phyloP scores from a whole-genome alignment of 495 filamentous ascomycete genomes.

The Penicillium coffeae region DNA sequence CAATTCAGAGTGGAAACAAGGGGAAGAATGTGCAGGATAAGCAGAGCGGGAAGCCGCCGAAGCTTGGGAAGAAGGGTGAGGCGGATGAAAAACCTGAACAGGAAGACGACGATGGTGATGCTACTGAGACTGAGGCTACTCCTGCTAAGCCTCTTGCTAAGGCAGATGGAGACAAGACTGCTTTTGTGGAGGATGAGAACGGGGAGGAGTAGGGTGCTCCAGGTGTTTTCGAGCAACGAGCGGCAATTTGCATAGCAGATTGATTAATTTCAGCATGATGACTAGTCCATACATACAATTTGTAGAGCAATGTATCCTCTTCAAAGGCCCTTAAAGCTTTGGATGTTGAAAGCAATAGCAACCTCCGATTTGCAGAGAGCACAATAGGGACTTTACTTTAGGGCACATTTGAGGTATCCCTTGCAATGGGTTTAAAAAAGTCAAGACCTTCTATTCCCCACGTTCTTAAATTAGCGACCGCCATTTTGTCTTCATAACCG shows the following conservation, averaged over 20 bases:
- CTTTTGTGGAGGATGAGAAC: constrained; percentile 20
- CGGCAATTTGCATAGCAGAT: not conserved
- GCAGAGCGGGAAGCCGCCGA: not conserved
- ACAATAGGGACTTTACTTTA: no score
- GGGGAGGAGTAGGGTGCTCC: constrained; percentile 4
- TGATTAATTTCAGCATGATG: not conserved
- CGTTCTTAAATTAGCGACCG: no score
- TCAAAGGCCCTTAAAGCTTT: no score
- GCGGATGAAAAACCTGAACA: constrained; percentile 3
- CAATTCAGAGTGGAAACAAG: constrained; percentile 12
- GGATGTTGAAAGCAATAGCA: no score
- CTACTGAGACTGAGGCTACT: constrained; percentile 18
- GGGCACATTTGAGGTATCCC: no score
- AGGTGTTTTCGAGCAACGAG: not conserved
- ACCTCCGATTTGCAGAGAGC: no score
- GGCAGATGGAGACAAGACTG: constrained; percentile 3
- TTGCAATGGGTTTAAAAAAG: no score
- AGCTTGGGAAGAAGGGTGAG: constrained; percentile 3
- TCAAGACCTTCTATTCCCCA: no score
- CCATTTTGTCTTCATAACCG: no score
- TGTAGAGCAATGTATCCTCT: no score
- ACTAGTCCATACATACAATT: no score
- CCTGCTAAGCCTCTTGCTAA: constrained; percentile 4
- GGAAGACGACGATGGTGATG: constrained; percentile 15
- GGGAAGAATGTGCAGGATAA: constrained; percentile 22